Base-by-base conservation (phyloP, 495 filamentous ascomycete species). In the Penicillium paradoxum region DNA sequence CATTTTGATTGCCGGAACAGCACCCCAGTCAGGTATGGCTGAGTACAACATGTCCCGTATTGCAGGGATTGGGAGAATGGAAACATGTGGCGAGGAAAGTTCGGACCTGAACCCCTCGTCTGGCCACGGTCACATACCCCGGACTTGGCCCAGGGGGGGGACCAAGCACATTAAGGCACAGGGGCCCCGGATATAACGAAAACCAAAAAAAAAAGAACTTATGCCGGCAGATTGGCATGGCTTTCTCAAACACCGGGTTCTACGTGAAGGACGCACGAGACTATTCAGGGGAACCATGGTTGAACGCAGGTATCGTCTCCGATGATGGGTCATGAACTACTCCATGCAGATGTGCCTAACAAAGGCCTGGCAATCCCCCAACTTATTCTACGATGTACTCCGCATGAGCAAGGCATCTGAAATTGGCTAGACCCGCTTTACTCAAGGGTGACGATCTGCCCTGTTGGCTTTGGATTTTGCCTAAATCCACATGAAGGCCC, bases 121-220 rank as follows among this genome's bases (percentile, higher is more conserved):
- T 29, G 22, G 24, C 24, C 34, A 37, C 45, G 46, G 46, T 38
- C 10, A 18, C 24, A 19, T 49, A 39, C 46, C 46, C 34, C 46
- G 34, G 46, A 27, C 24, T 49, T 49, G 15, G 34, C 46, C 6
- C 32, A 19, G 33, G 21, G n/a, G 8, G 15, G 22, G 43, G 29
- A 30, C n/a, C 18, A 49, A 29, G 45, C 21, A 48, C 32, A 25
- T 27, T 44, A 46, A 45, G 30, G 44, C 36, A 48, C 44, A 22
- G 40, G 41, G 25, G 41, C 7, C 8, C 25, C 25, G 15, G 30
- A 48, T 25, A 25, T 37, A 27, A 27, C 7, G 24, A 27, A 27
- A 3, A 22, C 14, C 14, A 34, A 14, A 13, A 34, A 13, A 3
- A 14, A 34, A 14, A 4, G 13, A 34, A 15, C 45, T 37, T n/a